phyloP scores from a whole-genome alignment of 139 green algal genomes.

The Coelastrella sp. region DNA sequence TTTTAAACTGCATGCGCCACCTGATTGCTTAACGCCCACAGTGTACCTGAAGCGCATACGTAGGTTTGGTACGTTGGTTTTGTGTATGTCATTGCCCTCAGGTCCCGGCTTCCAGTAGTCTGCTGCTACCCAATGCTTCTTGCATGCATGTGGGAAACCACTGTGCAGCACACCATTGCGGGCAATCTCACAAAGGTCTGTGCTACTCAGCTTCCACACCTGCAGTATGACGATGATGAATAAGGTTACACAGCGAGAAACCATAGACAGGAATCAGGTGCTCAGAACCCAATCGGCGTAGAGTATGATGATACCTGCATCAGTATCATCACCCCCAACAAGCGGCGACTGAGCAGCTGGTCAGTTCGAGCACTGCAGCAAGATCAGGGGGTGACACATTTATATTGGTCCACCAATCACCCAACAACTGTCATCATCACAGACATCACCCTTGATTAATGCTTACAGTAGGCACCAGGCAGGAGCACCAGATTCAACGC shows the following conservation, averaged over 20 bases:
- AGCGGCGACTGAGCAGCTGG: too few species aligned
- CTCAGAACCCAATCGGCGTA: too few species aligned
- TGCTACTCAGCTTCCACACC: constrained; percentile 95
- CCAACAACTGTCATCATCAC: too few species aligned
- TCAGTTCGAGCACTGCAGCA: too few species aligned
- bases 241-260: not conserved
- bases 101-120: constrained; percentile 90
- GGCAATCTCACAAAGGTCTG: constrained; percentile 98
- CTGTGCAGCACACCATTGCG: constrained; percentile 96
- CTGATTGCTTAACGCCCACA: not conserved
- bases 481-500: too few species aligned
- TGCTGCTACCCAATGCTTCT: constrained; percentile 86
- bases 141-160: constrained; percentile 93
- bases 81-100: constrained; percentile 98
- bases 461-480: too few species aligned
- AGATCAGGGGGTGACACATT: too few species aligned
- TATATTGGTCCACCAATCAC: too few species aligned
- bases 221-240: constrained; percentile 42
- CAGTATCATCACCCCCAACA: not conserved
- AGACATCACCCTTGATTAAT: too few species aligned
- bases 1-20: too few species aligned
- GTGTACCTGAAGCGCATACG: constrained; percentile 86
- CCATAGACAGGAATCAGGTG: too few species aligned
- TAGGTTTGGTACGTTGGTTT: constrained; percentile 98
- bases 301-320: not conserved